Base-by-base conservation (phyloP, 2,329 filamentous ascomycete genomes). In the Monilinia vaccinii-corymbosi region DNA sequence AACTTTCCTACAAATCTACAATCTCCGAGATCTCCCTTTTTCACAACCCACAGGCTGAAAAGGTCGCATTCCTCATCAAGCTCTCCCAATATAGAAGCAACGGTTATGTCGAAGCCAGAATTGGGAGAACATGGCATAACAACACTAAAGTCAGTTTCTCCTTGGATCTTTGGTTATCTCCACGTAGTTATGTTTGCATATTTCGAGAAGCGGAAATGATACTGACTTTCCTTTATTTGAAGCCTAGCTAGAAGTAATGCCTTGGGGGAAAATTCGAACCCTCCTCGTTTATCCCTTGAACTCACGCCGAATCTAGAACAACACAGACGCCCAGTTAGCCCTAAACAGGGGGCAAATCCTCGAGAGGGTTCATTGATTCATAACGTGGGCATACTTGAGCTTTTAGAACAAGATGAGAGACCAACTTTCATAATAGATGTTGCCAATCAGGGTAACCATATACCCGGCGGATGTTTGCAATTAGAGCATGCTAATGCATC, bases 401-500 rank as follows among this genome's bases (percentile, higher is more conserved):
- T 93, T 44, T 73, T 94, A 45, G 88, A 93, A 69, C 82, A 88
- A 65, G 89, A 94, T 70, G 82, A 87, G 53, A 78, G 89, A 50
- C 89, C 88, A 3, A 89, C 87, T 0, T 90, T 93, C 67, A 80
- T 93, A 46, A 77, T 93, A 38, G 88, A 93, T 67, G 73, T 89
- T 55, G 76, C 77, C 9, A 82, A 86, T 67, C 72, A 77, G 1
- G 71, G 74, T n/a, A 86, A 85, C 65, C 78, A 77, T 50, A 75
- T 74, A 25, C 75, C 79, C 1, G 69, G 70, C 16, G 78, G 79
- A 0, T 76, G 77, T 1, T 72, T 92, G 42, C 78, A 81, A 34
- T 78, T 89, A 9, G 66, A 89, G 0, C 92, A 88, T 70, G 80
- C 81, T 34, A 94, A 93, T 70, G 76, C 79, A 11, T 81, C 87